A percentile compares a stretch with the other conserved stretches of the same genome.
These are phyloP conservation scores for Dryadomyces quercivorus DNA, from an alignment of 2,329 filamentous ascomycete species.

Conservation along the genomic window DNA sequence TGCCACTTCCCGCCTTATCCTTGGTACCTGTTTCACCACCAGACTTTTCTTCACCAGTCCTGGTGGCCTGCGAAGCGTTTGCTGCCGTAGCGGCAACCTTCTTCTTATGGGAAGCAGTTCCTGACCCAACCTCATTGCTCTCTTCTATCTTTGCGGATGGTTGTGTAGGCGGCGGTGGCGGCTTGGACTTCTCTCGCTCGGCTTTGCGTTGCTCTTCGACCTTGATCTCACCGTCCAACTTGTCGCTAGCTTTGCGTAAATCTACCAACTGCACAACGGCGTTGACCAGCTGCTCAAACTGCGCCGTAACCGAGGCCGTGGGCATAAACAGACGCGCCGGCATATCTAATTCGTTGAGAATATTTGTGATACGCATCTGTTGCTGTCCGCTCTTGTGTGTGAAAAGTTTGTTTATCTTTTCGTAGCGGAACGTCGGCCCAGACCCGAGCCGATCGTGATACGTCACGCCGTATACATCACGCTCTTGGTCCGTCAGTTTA, in stretches of 20 bases:
- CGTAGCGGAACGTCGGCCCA: constrained; percentile 82
- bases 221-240: constrained; percentile 60
- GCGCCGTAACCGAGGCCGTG: constrained; percentile 56
- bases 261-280: constrained; percentile 60
- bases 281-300: constrained; percentile 59
- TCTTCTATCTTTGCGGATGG: background rate
- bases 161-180: constrained; percentile 8
- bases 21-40: constrained; percentile 4
- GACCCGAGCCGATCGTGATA: constrained; percentile 75
- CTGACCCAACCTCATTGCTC: background rate
- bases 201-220: constrained; percentile 44
- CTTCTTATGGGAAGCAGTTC: background rate
- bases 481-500: constrained; percentile 63
- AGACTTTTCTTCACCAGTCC: background rate
- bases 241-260: constrained; percentile 61
- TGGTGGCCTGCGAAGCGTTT: background rate
- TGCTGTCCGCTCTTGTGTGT: constrained; percentile 66
- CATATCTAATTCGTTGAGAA: constrained; percentile 60
- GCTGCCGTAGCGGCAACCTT: background rate
- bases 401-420: constrained; percentile 67
- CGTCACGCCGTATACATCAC: constrained; percentile 70
- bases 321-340: constrained; percentile 60
- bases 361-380: constrained; percentile 61
- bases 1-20: constrained; percentile 5
- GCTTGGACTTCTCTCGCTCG: constrained; percentile 31